Evolutionary conservation across 495 filamentous ascomycete genomes (phyloP).

Genomic region (Letharia lupina): DNA sequence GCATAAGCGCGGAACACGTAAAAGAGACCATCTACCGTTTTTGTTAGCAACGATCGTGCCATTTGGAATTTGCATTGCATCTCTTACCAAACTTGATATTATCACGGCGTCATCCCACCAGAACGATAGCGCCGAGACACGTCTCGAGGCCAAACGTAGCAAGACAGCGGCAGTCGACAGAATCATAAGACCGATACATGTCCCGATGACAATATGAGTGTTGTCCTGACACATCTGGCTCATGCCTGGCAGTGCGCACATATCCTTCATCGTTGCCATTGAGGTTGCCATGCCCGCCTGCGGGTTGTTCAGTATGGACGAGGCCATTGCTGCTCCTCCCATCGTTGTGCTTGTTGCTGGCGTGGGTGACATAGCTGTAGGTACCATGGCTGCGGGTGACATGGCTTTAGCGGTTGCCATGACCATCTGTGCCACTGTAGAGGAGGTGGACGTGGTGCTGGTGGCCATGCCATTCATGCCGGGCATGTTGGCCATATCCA

Average conservation of each 20-base stretch:
- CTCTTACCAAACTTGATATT: slow-evolving; percentile 2
- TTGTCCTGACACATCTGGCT: slow-evolving; percentile 6
- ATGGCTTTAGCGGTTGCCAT: not conserved
- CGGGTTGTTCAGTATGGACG: not conserved
- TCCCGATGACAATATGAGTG: not conserved
- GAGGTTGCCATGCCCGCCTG: slow-evolving; percentile 12
- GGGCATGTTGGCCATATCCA: slow-evolving; percentile 9
- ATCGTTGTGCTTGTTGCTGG: not conserved
- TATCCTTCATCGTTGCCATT: slow-evolving; percentile 9
- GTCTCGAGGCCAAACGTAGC: slow-evolving; percentile 7
- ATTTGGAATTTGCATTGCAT: no score
- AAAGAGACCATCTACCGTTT: not conserved
- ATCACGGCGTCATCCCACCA: slow-evolving; percentile 12
- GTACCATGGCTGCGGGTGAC: not conserved
- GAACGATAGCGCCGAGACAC: slow-evolving; percentile 5
- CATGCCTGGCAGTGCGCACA: slow-evolving; percentile 10
- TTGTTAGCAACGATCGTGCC: not conserved
- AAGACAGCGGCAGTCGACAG: not conserved
- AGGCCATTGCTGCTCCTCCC: slow-evolving; percentile 1
- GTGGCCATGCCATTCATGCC: slow-evolving; percentile 2
- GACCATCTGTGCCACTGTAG: not conserved
- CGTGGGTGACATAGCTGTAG: not conserved
- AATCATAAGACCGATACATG: not conserved
- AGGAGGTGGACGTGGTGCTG: slow-evolving; percentile 1
- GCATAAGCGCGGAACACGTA: not conserved